Conservation (phyloP, 1,284 basidiomycete genomes). For the Exobasidium cylindrosporum region DNA sequence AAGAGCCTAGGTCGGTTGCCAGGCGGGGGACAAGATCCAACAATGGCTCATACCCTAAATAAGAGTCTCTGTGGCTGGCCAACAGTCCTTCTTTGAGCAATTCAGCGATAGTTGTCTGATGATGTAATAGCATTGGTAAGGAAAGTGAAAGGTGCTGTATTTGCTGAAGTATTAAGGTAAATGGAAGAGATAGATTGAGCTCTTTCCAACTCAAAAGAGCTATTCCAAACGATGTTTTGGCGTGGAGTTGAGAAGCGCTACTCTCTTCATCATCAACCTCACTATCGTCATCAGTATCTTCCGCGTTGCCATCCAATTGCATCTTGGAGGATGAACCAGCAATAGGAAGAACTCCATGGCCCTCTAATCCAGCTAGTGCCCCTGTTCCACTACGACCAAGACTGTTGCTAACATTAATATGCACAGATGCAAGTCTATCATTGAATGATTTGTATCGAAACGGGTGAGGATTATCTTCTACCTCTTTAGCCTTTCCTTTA, state of each 20-base stretch:
- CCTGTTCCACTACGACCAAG: conserved; percentile 25
- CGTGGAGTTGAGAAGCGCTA: conserved; percentile 22
- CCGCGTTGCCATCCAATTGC: conserved; percentile 13
- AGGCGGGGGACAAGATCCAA: conserved; percentile 53
- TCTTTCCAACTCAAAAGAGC: conserved; percentile 49
- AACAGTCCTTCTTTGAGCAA: conserved; percentile 25
- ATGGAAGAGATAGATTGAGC: conserved; percentile 51
- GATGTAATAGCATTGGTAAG: conserved; percentile 49
- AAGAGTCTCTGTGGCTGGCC: conserved; percentile 18
- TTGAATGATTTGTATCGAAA: conserved; percentile 54
- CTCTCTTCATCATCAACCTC: conserved; percentile 25
- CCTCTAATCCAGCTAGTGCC: conserved; percentile 37
- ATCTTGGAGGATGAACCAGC: conserved; percentile 14
- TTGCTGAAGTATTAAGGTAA: conserved; percentile 34
- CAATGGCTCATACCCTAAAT: conserved; percentile 49
- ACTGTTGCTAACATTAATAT: conserved; percentile 38
- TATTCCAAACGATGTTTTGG: conserved; percentile 35
- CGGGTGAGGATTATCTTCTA: conserved; percentile 14
- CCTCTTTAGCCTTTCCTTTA: conserved; percentile 17
- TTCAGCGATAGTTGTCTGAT: conserved; percentile 31
- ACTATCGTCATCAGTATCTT: conserved; percentile 18
- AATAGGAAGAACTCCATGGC: conserved; percentile 21
- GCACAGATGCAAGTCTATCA: conserved; percentile 48
- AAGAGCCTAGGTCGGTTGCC: conserved; percentile 45
- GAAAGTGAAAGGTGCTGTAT: conserved; percentile 35